Conservation (phyloP, 1,139 yeast species). For the Spathaspora sp. region DNA sequence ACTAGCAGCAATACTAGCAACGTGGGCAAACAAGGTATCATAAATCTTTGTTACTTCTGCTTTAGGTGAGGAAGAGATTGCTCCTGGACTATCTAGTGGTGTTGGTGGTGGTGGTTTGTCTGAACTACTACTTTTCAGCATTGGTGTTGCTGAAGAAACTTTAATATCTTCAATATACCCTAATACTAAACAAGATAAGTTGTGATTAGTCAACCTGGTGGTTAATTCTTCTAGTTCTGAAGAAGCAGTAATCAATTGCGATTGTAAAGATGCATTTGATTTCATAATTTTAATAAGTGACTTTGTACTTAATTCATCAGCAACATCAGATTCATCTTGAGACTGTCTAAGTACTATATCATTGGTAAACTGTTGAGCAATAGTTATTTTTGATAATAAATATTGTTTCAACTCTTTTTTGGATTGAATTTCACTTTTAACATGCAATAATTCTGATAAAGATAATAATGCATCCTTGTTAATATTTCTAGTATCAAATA, state of each 20-base stretch:
- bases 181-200: slow-evolving; percentile 43
- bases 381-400: slow-evolving; percentile 30
- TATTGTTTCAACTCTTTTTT: slow-evolving; percentile 34
- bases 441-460: slow-evolving; percentile 25
- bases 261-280: slow-evolving; percentile 34
- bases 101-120: slow-evolving; percentile 3
- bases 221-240: slow-evolving; percentile 33
- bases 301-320: slow-evolving; percentile 24
- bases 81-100: slow-evolving; percentile 6
- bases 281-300: slow-evolving; percentile 34
- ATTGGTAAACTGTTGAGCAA: slow-evolving; percentile 37
- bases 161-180: slow-evolving; percentile 49
- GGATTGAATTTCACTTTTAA: slow-evolving; percentile 31
- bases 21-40: slow-evolving; percentile 52
- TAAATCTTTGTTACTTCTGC: slow-evolving; percentile 15
- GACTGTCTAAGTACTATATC: slow-evolving; percentile 19
- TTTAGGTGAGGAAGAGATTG: slow-evolving; percentile 7
- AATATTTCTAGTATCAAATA: slow-evolving; percentile 41
- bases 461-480: slow-evolving; percentile 37
- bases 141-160: slow-evolving; percentile 15
- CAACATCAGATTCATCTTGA: slow-evolving; percentile 6
- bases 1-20: slow-evolving; percentile 57
- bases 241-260: slow-evolving; percentile 27
- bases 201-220: slow-evolving; percentile 36
- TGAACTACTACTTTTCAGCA: not conserved